Conservation (phyloP, 1,284 basidiomycete species). For the Moesziomyces sp. region DNA sequence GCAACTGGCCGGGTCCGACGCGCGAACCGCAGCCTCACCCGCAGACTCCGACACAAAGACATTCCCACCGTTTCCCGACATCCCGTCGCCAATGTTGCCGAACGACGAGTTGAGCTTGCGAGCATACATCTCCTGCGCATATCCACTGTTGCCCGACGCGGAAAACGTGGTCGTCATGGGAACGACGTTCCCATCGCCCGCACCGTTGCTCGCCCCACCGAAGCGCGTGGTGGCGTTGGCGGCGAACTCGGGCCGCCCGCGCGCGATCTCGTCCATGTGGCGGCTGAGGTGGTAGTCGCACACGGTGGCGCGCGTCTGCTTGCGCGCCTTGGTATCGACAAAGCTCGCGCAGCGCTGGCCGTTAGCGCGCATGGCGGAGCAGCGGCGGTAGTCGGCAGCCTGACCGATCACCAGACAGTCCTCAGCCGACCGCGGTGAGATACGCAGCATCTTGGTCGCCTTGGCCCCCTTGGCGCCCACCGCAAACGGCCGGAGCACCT, state of each 20-base stretch:
- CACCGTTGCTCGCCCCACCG: not conserved
- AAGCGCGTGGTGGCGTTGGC: constrained; percentile 66
- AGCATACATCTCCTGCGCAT: constrained; percentile 4
- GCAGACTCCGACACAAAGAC: constrained; percentile 23
- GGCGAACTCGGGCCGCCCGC: constrained; percentile 80
- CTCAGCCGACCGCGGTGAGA: constrained; percentile 83
- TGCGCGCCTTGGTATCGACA: constrained; percentile 46
- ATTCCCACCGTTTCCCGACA: constrained; percentile 33
- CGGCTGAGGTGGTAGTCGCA: constrained; percentile 89
- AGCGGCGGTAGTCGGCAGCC: constrained; percentile 85
- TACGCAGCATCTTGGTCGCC: constrained; percentile 78
- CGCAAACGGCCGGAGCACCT: constrained; percentile 79
- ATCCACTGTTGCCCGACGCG: not conserved
- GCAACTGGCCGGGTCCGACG: constrained; percentile 35
- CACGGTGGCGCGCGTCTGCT: constrained; percentile 61
- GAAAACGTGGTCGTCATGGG: no score
- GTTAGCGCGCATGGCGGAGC: constrained; percentile 77
- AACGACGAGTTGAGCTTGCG: constrained; percentile 25
- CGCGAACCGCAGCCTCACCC: constrained; percentile 6
- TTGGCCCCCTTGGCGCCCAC: not conserved
- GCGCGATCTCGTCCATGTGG: constrained; percentile 79
- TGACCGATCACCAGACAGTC: constrained; percentile 86
- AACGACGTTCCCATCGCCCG: no score
- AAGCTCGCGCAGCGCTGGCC: constrained; percentile 81
- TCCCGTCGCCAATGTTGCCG: constrained; percentile 34